These are phyloP conservation scores for Daldinia sp. DNA, from an alignment of 2,329 filamentous ascomycete species.

Conservation along the genomic window DNA sequence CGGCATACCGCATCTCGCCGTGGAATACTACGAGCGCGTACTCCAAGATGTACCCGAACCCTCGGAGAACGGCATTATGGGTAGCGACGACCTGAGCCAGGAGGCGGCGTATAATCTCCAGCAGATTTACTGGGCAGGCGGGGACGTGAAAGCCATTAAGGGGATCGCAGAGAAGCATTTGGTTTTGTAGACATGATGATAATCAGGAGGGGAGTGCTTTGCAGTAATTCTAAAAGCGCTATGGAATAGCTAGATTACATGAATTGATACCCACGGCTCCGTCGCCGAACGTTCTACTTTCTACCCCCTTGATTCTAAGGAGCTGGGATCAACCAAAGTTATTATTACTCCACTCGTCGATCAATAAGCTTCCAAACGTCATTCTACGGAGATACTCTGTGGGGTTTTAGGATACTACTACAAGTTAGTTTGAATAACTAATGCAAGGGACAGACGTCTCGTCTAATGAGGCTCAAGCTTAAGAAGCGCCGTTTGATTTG, in stretches of 20 bases:
- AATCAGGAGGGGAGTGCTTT: neutral
- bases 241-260: neutral
- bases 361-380: neutral
- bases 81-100: slow-evolving; percentile 38
- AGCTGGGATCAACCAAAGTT: neutral
- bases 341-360: neutral
- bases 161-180: slow-evolving; percentile 39
- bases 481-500: neutral
- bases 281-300: neutral
- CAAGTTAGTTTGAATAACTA: neutral
- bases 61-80: slow-evolving; percentile 31
- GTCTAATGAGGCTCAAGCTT: slow-evolving; percentile 5
- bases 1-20: slow-evolving; percentile 75
- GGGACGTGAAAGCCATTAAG: slow-evolving; percentile 40
- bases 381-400: neutral
- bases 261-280: neutral
- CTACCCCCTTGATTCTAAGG: neutral
- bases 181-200: slow-evolving; percentile 25
- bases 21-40: slow-evolving; percentile 70
- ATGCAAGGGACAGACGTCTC: neutral
- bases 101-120: slow-evolving; percentile 46
- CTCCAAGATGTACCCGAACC: slow-evolving; percentile 49
- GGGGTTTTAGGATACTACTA: neutral
- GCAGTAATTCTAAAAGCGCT: neutral
- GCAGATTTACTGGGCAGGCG: slow-evolving; percentile 44